A percentile compares a stretch with the other conserved stretches of the same genome.
These are phyloP conservation scores for Oemleria cerasiformis DNA, from an alignment of 306 rosid genomes.

Conservation along the genomic window DNA sequence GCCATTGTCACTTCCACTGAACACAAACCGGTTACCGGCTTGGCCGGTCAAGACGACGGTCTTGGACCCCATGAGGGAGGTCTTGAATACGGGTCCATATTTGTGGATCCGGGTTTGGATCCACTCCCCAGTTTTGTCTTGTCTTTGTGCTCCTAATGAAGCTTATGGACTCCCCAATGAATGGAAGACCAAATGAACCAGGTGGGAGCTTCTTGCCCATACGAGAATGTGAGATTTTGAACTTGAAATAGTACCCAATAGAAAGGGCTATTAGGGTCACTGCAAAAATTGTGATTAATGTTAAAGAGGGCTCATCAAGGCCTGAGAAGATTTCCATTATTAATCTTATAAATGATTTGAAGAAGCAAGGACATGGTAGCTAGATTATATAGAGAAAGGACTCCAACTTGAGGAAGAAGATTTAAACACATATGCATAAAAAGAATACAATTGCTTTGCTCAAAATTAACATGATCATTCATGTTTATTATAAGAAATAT, in stretches of 20 bases:
- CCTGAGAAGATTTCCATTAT: background rate
- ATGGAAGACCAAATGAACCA: constrained; percentile 20
- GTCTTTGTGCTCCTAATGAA: constrained; percentile 13
- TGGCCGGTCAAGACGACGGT: constrained; percentile 12
- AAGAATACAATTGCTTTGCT: no score
- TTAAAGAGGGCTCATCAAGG: background rate
- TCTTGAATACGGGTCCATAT: constrained; percentile 10
- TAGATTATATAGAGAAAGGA: background rate
- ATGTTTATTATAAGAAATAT: no score
- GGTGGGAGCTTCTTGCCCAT: constrained; percentile 20
- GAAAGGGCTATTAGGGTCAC: background rate
- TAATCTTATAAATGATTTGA: background rate
- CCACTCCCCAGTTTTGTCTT: constrained; percentile 13
- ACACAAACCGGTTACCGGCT: constrained; percentile 18
- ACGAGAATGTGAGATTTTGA: background rate
- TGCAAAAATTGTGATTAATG: background rate
- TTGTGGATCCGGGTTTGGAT: constrained; percentile 2
- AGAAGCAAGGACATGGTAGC: background rate
- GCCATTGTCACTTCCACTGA: constrained; percentile 13
- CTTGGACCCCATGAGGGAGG: constrained; percentile 17
- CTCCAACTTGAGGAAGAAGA: no score
- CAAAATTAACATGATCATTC: no score
- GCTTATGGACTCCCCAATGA: constrained; percentile 18
- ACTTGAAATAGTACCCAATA: constrained; percentile 1
- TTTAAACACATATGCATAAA: no score